These are phyloP conservation scores for Paramecium sonneborni DNA, from an alignment of 73 alveolate species.

Conservation along the genomic window DNA sequence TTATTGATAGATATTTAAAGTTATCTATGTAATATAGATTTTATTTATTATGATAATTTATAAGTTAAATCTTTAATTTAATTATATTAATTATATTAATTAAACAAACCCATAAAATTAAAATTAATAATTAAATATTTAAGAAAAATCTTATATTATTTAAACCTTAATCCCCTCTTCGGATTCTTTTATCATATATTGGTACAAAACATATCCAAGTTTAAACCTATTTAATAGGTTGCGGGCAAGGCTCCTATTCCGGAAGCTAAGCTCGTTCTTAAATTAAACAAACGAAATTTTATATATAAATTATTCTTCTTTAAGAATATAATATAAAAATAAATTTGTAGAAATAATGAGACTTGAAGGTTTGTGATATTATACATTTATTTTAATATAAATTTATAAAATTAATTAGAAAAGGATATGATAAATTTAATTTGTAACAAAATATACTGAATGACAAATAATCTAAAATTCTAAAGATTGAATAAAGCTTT, in stretches of 20 bases:
- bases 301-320: no score
- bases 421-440: not conserved
- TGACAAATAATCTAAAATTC: not conserved
- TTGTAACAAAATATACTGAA: not conserved
- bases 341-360: no score
- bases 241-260: slow-evolving; percentile 63
- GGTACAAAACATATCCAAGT: slow-evolving; percentile 17
- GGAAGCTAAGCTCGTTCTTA: slow-evolving; percentile 46
- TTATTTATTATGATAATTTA: no score
- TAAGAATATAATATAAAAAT: no score
- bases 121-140: not conserved
- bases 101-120: not conserved
- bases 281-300: slow-evolving; percentile 40
- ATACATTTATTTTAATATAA: not conserved
- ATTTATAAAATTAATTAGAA: not conserved
- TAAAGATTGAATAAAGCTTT: not conserved
- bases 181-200: not conserved
- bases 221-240: slow-evolving; percentile 50
- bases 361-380: not conserved
- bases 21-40: not conserved
- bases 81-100: no score
- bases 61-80: no score
- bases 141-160: not conserved
- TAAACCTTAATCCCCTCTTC: not conserved
- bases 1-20: not conserved